These are phyloP conservation scores for Alternaria ethzedia DNA, from an alignment of 2,329 filamentous ascomycete species.

Conservation along the genomic window DNA sequence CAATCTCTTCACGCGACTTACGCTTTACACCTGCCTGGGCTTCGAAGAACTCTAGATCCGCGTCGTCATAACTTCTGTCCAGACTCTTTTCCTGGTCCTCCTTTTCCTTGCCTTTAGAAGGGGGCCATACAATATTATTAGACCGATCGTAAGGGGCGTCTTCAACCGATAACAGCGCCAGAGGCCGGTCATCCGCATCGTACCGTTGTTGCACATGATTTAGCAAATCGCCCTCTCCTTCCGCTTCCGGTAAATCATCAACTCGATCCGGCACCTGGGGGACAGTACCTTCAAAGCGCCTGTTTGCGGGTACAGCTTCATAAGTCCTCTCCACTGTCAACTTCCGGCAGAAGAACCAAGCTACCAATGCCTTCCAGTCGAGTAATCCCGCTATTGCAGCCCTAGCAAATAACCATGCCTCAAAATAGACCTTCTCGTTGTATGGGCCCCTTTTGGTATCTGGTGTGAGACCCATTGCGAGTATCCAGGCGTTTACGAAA, in stretches of 20 bases:
- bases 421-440: background rate
- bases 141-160: background rate
- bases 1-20: background rate
- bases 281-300: background rate
- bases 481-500: constrained; percentile 35
- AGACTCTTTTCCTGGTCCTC: background rate
- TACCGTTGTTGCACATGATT: background rate
- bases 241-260: background rate
- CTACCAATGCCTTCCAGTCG: constrained; percentile 14
- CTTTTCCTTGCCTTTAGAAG: background rate
- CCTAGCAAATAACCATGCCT: background rate
- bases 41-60: background rate
- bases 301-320: background rate
- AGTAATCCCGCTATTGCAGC: constrained; percentile 12
- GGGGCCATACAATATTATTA: background rate
- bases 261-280: background rate
- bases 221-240: background rate
- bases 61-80: background rate
- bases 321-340: background rate
- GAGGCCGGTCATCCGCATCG: background rate
- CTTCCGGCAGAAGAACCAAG: constrained; percentile 4
- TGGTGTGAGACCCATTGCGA: constrained; percentile 29
- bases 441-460: background rate
- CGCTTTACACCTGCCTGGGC: background rate
- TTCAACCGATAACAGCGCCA: background rate